Evolutionary conservation across 1,284 basidiomycete species (phyloP).

Genomic region (Amylostereum chailletii): DNA sequence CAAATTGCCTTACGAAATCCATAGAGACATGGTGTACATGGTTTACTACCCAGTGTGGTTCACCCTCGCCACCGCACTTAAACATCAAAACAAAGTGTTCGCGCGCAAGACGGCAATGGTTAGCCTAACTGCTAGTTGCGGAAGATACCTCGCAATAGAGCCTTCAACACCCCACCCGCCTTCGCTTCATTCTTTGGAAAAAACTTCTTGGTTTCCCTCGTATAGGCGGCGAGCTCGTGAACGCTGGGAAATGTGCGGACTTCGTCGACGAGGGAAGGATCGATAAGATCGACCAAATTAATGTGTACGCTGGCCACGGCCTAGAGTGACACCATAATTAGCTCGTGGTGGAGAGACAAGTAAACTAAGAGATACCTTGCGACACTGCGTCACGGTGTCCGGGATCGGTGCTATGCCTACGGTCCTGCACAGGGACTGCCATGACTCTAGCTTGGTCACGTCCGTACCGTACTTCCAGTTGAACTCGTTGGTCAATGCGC

Average conservation of each 20-base stretch:
- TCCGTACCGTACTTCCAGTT: slow-evolving; percentile 23
- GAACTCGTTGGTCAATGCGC: slow-evolving; percentile 23
- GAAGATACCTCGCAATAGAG: no score
- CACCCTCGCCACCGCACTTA: no score
- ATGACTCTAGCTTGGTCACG: slow-evolving; percentile 18
- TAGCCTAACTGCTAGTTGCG: no score
- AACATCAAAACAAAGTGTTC: no score
- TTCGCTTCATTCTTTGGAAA: slow-evolving; percentile 14
- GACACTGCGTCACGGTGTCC: slow-evolving; percentile 16
- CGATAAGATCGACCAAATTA: slow-evolving; percentile 16
- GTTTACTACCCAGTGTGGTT: no score
- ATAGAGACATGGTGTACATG: no score
- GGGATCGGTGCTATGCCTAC: slow-evolving; percentile 17
- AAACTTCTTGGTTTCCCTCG: slow-evolving; percentile 8
- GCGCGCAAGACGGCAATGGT: no score
- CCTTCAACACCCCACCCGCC: slow-evolving; percentile 11
- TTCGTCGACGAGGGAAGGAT: slow-evolving; percentile 1
- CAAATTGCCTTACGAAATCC: no score
- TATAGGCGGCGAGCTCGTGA: slow-evolving; percentile 10
- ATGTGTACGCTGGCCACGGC: slow-evolving; percentile 14
- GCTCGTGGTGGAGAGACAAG: no score
- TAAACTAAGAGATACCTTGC: slow-evolving; percentile 16
- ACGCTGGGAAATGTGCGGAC: slow-evolving; percentile 5
- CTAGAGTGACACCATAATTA: no score
- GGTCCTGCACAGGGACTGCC: slow-evolving; percentile 21